Evolutionary conservation across 176 grass and related monocot species (phyloP), one percentile per base, ranked within the genome.

Genomic region (Luzula sylvatica): DNA sequence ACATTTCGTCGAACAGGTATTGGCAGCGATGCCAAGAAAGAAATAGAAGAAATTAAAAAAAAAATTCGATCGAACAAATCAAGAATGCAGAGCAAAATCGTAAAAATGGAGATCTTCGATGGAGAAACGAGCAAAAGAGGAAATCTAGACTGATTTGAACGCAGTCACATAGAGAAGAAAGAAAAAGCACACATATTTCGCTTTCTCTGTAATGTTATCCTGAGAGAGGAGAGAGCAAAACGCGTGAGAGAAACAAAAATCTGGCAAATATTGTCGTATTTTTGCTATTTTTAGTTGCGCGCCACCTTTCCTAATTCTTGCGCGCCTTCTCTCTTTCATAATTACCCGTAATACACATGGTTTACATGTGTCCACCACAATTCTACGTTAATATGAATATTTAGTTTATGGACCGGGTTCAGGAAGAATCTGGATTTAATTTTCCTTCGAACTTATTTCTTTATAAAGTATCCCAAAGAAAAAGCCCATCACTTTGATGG

Each of bases 1-100:
- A 9, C 56, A 60, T 44, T 59, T 60, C 38, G 17, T 60, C 38
- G 20, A 44, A 46, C 42, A 63, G 14, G 23, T 35, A 35, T 35
- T 35, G 7, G 30, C 30, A 35, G 30, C n/a, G n/a, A n/a, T n/a
- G n/a, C n/a, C n/a, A n/a, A 30, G 12, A 54, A 30, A 17, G 23
- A 53, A 54, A n/a, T n/a, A n/a, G 25, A 15, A 40, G 11, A 20
- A 7, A 38, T 11, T 57, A 21, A 2, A 24, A 25, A 3, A 23
- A 16, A 47, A 61, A 47, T 42, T 22, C 26, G 16, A 20, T 23
- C 26, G 11, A 23, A 26, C 5, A 14, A 61, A 26, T 26, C 11
- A 1, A 59, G 21, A 17, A n/a, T 29, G 26, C 17, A 27, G 1
- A 7, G 22, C 16, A 15, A 14, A 59, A 60, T 41, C 12, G 54